Base-by-base conservation (phyloP, 495 filamentous ascomycete species). In the Lichina pygmaea region DNA sequence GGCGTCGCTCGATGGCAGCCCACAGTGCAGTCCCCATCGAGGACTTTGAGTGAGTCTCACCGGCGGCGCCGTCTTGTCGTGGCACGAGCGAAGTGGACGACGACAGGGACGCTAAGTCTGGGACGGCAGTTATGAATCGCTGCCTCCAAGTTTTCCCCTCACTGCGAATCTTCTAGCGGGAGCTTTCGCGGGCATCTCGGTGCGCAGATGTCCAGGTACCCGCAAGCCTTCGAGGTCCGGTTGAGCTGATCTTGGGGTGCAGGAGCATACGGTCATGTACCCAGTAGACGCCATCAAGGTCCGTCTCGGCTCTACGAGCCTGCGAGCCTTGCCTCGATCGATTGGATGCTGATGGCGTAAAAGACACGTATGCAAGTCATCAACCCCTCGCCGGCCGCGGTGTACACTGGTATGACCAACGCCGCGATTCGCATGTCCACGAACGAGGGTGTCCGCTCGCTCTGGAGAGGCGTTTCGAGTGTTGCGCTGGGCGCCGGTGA, bases 231-330 rank as follows among this genome's bases (percentile, higher is more conserved):
- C 4, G 38, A 39, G 37, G 46, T 58, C 34, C 58, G 46, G 15
- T 6, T 38, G 31, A 11, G 31, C 43, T 40, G 34, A 41, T 31
- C 42, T 17, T 12, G 33, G 38, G 10, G 31, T 44, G 45, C 53
- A 69, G 70, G 79, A 86, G 62, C 83, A 86, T 60, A 86, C 86
- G 44, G 83, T 91, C 50, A 93, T 99, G 89, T 99, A 99, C 53
- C 89, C 89, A 8, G 79, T 99, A 51, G 89, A 99, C 63, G 73
- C 93, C 50, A 75, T 99, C 48, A 99, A 99, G 77, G 91, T 94
- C 31, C 34, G 46, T 10, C 2, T 11, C 16, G 2, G 10, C 2
- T 12, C 10, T 2, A 33, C 6, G 2, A 1, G 6, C 16, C 10
- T 12, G 15, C 31, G n/a, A 48, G 12, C 46, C 33, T 44, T 53